phyloP scores from a whole-genome alignment of 2,329 filamentous ascomycete species.

The Neophaeococcomyces mojaviensis region DNA sequence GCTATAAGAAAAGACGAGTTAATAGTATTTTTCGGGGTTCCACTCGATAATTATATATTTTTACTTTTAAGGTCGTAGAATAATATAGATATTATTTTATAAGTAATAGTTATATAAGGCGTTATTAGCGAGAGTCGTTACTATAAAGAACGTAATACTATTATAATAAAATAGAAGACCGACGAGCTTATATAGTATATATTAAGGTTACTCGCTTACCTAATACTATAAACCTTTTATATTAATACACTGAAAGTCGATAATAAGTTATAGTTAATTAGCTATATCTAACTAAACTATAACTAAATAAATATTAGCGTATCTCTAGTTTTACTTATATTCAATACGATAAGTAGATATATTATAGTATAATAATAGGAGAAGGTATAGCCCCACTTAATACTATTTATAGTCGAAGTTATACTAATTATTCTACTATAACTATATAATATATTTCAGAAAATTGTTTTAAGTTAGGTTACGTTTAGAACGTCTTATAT shows the following conservation, averaged over 20 bases:
- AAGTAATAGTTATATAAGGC: too few relatives aligned
- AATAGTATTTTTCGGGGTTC: not conserved
- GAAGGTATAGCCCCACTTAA: too few relatives aligned
- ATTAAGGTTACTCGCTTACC: too few relatives aligned
- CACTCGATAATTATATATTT: slow-evolving; percentile 2
- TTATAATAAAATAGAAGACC: slow-evolving; percentile 4
- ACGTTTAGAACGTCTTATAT: too few relatives aligned
- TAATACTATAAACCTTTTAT: too few relatives aligned
- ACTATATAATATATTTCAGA: too few relatives aligned
- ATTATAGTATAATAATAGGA: slow-evolving; percentile 1
- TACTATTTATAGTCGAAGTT: too few relatives aligned
- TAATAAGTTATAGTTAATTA: too few relatives aligned
- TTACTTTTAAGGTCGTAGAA: not conserved
- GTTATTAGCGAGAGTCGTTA: not conserved
- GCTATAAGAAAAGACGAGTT: not conserved
- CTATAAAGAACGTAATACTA: slow-evolving; percentile 2
- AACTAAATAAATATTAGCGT: not conserved
- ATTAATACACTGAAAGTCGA: too few relatives aligned
- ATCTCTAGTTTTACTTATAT: not conserved
- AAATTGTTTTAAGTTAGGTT: too few relatives aligned
- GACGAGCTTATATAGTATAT: slow-evolving; percentile 8
- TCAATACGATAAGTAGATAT: not conserved
- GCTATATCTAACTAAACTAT: slow-evolving; percentile 2
- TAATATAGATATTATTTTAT: slow-evolving; percentile 2
- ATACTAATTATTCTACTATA: too few relatives aligned